Evolutionary conservation across 768 basidiomycete species (phyloP).

Genomic region (Tylopilus plumbeoviolaceoides): DNA sequence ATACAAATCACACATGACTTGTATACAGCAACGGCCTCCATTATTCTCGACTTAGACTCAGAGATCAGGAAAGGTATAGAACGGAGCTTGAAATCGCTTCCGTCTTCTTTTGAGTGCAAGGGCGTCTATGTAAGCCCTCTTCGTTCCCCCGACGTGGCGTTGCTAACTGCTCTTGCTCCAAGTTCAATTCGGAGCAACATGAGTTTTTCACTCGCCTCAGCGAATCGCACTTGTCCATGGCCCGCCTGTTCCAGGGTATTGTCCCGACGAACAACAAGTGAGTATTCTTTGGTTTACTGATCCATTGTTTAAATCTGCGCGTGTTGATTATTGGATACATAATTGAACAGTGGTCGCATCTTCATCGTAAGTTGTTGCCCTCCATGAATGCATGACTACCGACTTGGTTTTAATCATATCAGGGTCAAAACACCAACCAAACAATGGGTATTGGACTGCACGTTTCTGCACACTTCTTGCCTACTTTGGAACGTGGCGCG

Average conservation of each 20-base stretch:
- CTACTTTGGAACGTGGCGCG: slow-evolving; percentile 91
- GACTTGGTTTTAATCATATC: neutral
- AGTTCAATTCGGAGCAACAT: slow-evolving; percentile 12
- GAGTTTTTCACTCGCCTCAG: neutral
- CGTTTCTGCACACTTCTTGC: slow-evolving; percentile 80
- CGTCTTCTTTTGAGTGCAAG: slow-evolving; percentile 6
- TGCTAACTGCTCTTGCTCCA: neutral
- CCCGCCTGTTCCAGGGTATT: slow-evolving; percentile 4
- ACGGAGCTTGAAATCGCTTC: slow-evolving; percentile 6
- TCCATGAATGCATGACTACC: neutral
- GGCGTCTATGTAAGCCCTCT: slow-evolving; percentile 4
- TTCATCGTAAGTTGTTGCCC: slow-evolving; percentile 9
- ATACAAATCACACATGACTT: slow-evolving; percentile 7
- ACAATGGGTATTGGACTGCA: slow-evolving; percentile 74
- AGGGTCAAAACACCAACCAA: slow-evolving; percentile 89
- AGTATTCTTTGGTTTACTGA: neutral
- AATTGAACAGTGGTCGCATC: slow-evolving; percentile 7
- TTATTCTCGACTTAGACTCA: slow-evolving; percentile 1
- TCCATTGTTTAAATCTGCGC: neutral
- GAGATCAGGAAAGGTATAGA: slow-evolving; percentile 8
- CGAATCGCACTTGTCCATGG: neutral
- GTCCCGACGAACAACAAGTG: slow-evolving; percentile 4
- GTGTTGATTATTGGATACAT: neutral
- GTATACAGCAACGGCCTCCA: slow-evolving; percentile 5
- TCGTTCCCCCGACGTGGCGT: neutral